Evolutionary conservation across 2,329 filamentous ascomycete genomes (phyloP), one percentile per base, ranked within the genome.

Genomic region (Rhinocladiella similis): DNA sequence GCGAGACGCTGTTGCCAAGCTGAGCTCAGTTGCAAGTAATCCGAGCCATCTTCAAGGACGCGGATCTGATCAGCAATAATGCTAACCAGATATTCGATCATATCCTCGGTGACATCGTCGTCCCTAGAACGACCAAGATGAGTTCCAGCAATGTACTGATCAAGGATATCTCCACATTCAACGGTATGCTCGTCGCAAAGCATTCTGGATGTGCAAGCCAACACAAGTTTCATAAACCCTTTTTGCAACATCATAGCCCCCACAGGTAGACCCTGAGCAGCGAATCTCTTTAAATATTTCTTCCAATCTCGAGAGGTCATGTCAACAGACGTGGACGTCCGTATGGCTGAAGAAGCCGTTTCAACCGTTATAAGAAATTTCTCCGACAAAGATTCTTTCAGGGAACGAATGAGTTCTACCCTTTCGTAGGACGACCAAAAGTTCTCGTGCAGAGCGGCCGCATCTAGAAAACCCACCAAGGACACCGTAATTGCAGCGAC

Each of bases 231-330:
- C 80, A 95, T 91, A 69, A 96, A 95, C 61, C 88, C 91, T 67
- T 90, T 85, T 70, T 96, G 91, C 19, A 99, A 75, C 5, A 97
- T 81, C 87, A 97, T 94, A 12, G 92, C 91, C 9, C 94, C 91
- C 42, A 99, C 76, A 0, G 95, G 93, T 18, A 90, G 84, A 9
- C 89, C 89, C 56, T 84, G 81, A 14, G 86, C 83, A 25, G 90
- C 85, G 74, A 97, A 99, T 59, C 92, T 89, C 43, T 88, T 89
- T 54, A 90, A 77, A 72, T 90, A 91, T 62, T 87, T 85, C 74
- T 89, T 95, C 94, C 94, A 99, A 63, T 96, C 89, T 67, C 86
- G 88, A 18, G 90, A 77, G 25, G 82, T 76, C 47, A 81, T 80
- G 60, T 89, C 86, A 20, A 84, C 76, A 25, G 81, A 81, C 63